These are phyloP conservation scores for Guillardia theta DNA, from an alignment of 78 protist genomes.

Conservation along the genomic window DNA sequence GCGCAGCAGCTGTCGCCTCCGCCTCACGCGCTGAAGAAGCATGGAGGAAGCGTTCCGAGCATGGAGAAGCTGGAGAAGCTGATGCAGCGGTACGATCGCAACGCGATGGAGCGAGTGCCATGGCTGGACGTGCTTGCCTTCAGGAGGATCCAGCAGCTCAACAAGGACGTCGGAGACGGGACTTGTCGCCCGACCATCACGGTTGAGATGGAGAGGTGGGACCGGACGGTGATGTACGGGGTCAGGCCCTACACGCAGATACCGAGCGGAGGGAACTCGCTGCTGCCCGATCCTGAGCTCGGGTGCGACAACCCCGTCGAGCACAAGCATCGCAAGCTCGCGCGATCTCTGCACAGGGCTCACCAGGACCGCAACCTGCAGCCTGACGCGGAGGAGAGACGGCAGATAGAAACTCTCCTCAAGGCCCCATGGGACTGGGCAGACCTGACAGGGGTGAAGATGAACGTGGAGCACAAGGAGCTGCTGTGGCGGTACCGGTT, in stretches of 20 bases:
- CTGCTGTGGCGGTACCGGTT: conserved; percentile 69
- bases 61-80: background rate
- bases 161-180: background rate
- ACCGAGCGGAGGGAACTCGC: background rate
- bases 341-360: conserved; percentile 40
- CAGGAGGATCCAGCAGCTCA: background rate
- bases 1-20: too few relatives aligned
- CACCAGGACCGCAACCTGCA: conserved; percentile 56
- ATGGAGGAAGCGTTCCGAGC: background rate
- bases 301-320: conserved; percentile 45
- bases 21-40: too few relatives aligned
- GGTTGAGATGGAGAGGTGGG: background rate
- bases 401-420: conserved; percentile 26
- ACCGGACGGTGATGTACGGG: background rate
- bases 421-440: conserved; percentile 29
- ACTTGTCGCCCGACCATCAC: background rate
- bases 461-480: conserved; percentile 47
- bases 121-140: background rate
- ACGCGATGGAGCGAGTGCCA: background rate
- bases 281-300: background rate
- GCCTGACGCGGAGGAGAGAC: conserved; percentile 50
- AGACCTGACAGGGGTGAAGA: background rate
- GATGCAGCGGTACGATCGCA: background rate
- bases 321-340: conserved; percentile 48
- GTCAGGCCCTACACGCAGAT: background rate